Conservation (phyloP, 768 basidiomycete species). For the Phaeotremella skinneri region DNA sequence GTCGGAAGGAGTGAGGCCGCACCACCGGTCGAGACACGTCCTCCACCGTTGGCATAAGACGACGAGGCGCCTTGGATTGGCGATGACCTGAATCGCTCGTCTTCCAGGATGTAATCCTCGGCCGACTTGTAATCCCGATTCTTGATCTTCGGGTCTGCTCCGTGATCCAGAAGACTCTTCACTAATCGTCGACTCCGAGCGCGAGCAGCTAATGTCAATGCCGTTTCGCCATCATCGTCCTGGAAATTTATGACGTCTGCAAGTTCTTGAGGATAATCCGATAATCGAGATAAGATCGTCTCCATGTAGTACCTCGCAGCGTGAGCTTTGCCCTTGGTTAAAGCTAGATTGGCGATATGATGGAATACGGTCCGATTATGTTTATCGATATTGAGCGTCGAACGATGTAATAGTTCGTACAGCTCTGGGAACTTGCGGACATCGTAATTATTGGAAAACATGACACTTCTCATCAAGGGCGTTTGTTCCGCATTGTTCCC, state of each 20-base stretch:
- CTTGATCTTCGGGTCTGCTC: constrained; percentile 88
- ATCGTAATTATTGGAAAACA: constrained; percentile 99
- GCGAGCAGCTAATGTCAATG: constrained; percentile 91
- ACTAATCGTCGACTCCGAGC: constrained; percentile 93
- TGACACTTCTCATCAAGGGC: constrained; percentile 95
- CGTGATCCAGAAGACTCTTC: constrained; percentile 91
- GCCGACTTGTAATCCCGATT: constrained; percentile 95
- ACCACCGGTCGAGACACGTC: neutral
- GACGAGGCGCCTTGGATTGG: constrained; percentile 70
- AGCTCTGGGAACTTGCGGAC: constrained; percentile 97
- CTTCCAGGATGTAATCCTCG: constrained; percentile 97
- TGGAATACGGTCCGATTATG: constrained; percentile 97
- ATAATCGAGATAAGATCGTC: constrained; percentile 77
- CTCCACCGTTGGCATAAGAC: constrained; percentile 11
- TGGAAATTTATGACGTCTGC: constrained; percentile 99
- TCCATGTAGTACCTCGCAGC: constrained; percentile 99
- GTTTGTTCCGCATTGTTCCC: constrained; percentile 97
- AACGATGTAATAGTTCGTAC: constrained; percentile 94
- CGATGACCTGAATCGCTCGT: constrained; percentile 92
- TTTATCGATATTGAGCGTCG: constrained; percentile 97
- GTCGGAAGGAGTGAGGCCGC: neutral
- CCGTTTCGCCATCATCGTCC: constrained; percentile 97
- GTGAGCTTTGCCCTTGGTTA: constrained; percentile 96
- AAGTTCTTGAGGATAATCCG: constrained; percentile 91
- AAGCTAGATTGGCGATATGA: constrained; percentile 94